Base-by-base conservation (phyloP, 2,329 filamentous ascomycete genomes). In the Beauveria varroae region DNA sequence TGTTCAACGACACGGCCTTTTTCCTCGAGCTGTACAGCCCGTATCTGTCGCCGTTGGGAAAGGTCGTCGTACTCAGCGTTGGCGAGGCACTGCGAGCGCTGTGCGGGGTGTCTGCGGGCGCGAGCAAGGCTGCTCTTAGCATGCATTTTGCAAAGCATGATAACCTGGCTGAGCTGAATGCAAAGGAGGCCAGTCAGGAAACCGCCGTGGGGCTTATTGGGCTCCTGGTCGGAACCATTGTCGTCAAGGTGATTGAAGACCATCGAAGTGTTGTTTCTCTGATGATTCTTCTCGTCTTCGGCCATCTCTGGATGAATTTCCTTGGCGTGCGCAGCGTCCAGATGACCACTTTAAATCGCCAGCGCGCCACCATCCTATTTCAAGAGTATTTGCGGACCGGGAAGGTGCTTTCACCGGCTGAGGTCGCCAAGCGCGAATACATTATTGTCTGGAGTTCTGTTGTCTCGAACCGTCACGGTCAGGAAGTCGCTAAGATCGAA, bases 161-260 rank as follows among this genome's bases (percentile, higher is more conserved):
- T 43, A 98, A 97, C 72, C 76, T 98, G 50, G 93, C 91, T 1
- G 93, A 98, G 73, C 80, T 99, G 61, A 98, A 97, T 75, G 93
- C 93, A 61, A 87, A 96, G 82, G 93, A 98, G 72, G 92, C 92
- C 14, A 96, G 90, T 66, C 95, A 98, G 76, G 95, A 98, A 75
- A 98, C 93, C 0, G 86, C 96, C 22, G 90, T 99, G 61, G 93
- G 91, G 2, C 79, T 98, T 28, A 64, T 96, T 40, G 95, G 95
- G 2, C 92, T 98, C 84, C 80, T 96, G 57, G 85, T 83, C 16
- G 95, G 95, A 1, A 95, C 88, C 53, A 63, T 96, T 2, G 86
- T 96, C 16, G 90, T 98, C 20, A 88, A 89, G 40, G 79, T 84
- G 64, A 85, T 97, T 24, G 84, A 89, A 57, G 85, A 87, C 54